Conservation (phyloP, 108 stramenopile genomes). For the Craspedostauros australis region DNA sequence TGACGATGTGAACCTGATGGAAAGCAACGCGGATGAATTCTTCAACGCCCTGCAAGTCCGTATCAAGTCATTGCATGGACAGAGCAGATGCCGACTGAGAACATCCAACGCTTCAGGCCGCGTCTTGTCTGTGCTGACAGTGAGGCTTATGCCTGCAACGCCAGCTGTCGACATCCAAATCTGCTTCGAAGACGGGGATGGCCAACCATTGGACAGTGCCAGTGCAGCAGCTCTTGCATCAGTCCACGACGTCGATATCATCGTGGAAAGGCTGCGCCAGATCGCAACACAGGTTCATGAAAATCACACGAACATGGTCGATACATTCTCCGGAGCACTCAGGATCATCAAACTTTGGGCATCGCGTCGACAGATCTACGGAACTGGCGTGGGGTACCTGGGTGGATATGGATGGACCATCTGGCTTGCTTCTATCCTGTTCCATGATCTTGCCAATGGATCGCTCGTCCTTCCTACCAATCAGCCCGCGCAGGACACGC, state of each 20-base stretch:
- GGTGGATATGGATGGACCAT: conserved; percentile 18
- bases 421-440: conserved; percentile 1
- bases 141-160: conserved; percentile 3
- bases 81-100: neutral
- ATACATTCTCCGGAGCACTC: conserved; percentile 6
- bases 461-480: neutral
- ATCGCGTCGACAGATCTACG: conserved; percentile 6
- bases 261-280: too few species aligned
- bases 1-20: neutral
- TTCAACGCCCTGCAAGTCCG: too few species aligned
- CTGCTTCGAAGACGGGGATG: neutral
- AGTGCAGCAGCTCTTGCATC: too few species aligned
- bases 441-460: neutral
- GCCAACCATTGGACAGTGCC: neutral
- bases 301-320: too few species aligned
- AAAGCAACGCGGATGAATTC: too few species aligned
- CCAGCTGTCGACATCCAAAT: conserved; percentile 12
- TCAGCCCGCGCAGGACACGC: neutral
- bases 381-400: conserved; percentile 6
- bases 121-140: conserved; percentile 3
- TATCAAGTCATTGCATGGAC: neutral
- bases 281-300: too few species aligned
- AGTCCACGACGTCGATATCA: too few species aligned
- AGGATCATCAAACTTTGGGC: conserved; percentile 19
- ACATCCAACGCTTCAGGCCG: neutral